These are phyloP conservation scores for Eucalyptus viminalis DNA, from an alignment of 345 rosid species.

Conservation along the genomic window DNA sequence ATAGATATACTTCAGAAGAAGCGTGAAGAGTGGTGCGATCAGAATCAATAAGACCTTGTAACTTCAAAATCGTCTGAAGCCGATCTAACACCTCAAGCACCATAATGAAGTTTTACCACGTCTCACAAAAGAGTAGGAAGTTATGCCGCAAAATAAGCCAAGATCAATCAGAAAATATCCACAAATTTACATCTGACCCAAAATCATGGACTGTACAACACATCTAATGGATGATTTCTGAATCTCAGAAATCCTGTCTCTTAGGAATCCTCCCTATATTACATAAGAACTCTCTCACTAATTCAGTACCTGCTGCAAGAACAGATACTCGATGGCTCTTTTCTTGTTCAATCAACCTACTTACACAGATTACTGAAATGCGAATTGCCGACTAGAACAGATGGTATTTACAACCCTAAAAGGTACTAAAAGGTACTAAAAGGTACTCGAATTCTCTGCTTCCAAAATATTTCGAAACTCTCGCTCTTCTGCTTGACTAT, in stretches of 20 bases:
- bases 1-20: not conserved
- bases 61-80: not conserved
- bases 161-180: not conserved
- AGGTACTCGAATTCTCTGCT: not conserved
- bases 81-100: not conserved
- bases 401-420: slow-evolving; percentile 17
- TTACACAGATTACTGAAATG: slow-evolving; percentile 18
- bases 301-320: not conserved
- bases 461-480: slow-evolving; percentile 15
- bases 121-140: not conserved
- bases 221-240: not conserved
- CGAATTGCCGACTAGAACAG: not conserved
- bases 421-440: not conserved
- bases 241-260: not conserved
- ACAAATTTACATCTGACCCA: slow-evolving; percentile 27
- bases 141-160: not conserved
- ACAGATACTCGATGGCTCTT: not conserved
- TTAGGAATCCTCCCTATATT: slow-evolving; percentile 9
- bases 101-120: not conserved
- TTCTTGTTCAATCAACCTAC: slow-evolving; percentile 20
- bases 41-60: not conserved
- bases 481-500: not conserved
- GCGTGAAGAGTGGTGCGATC: not conserved
- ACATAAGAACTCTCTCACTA: slow-evolving; percentile 3
- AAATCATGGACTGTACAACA: slow-evolving; percentile 20